Evolutionary conservation across 306 rosid genomes (phyloP).

Genomic region (Alnus glutinosa): DNA sequence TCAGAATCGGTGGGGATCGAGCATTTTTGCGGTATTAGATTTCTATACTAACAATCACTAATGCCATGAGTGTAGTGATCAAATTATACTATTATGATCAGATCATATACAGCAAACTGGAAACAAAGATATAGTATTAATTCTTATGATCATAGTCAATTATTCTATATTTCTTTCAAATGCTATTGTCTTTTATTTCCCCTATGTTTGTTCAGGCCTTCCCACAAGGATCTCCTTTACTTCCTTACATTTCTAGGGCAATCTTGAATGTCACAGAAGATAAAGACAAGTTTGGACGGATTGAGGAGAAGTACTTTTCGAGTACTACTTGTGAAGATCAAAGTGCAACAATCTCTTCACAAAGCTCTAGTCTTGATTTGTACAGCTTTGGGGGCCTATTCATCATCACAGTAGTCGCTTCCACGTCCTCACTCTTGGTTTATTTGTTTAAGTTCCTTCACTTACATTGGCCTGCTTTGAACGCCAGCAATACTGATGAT

Average conservation of each 20-base stretch:
- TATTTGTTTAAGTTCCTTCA: conserved; percentile 8
- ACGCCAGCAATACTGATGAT: not conserved
- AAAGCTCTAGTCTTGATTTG: conserved; percentile 27
- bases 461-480: conserved; percentile 6
- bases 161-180: not conserved
- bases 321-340: conserved; percentile 2
- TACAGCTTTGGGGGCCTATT: conserved; percentile 51
- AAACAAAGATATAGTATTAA: not conserved
- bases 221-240: conserved; percentile 40
- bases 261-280: conserved; percentile 44
- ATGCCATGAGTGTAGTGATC: too few relatives aligned
- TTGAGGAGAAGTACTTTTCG: conserved; percentile 29
- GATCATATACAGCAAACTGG: too few relatives aligned
- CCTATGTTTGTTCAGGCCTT: conserved; percentile 36
- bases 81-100: too few relatives aligned
- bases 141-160: not conserved
- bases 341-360: conserved; percentile 8
- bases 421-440: conserved; percentile 13
- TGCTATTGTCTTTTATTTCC: not conserved
- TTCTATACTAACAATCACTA: too few relatives aligned
- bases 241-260: conserved; percentile 46
- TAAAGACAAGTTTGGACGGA: conserved; percentile 15
- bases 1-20: too few relatives aligned
- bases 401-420: conserved; percentile 34
- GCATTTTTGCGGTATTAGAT: too few relatives aligned